Evolutionary conservation across 2,329 filamentous ascomycete genomes (phyloP).

Genomic region (Aspergillus fumigatiaffinis): DNA sequence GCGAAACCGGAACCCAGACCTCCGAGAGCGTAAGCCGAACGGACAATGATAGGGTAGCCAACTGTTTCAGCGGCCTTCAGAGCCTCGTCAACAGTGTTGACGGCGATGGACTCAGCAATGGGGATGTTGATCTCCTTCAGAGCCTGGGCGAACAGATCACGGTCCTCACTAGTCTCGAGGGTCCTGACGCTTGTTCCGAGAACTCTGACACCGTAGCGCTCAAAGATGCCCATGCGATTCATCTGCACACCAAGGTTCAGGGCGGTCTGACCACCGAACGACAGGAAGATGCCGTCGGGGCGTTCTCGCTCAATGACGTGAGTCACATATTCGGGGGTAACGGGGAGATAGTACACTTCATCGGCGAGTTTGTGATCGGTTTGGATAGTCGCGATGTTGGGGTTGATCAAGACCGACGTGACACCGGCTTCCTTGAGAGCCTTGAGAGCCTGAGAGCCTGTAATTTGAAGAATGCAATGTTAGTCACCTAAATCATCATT

Average conservation of each 20-base stretch:
- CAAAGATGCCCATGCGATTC: slow-evolving; percentile 92
- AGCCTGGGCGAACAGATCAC: slow-evolving; percentile 92
- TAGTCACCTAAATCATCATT: slow-evolving; percentile 11
- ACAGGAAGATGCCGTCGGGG: slow-evolving; percentile 95
- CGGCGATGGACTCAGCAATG: slow-evolving; percentile 93
- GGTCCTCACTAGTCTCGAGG: slow-evolving; percentile 89
- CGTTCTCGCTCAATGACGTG: slow-evolving; percentile 96
- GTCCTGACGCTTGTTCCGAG: slow-evolving; percentile 93
- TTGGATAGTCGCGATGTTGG: slow-evolving; percentile 97
- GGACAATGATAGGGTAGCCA: slow-evolving; percentile 96
- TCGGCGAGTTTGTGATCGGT: slow-evolving; percentile 94
- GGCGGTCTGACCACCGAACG: slow-evolving; percentile 95
- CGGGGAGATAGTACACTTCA: slow-evolving; percentile 96
- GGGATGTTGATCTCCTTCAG: slow-evolving; percentile 97
- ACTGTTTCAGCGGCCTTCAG: slow-evolving; percentile 79
- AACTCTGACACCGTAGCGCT: slow-evolving; percentile 92
- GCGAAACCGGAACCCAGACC: slow-evolving; percentile 96
- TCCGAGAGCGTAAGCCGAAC: slow-evolving; percentile 92
- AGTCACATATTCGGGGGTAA: slow-evolving; percentile 95
- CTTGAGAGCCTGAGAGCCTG: slow-evolving; percentile 93
- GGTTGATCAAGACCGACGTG: slow-evolving; percentile 88
- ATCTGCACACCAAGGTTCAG: slow-evolving; percentile 96
- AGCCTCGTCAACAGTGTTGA: slow-evolving; percentile 86
- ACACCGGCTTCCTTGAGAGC: slow-evolving; percentile 94
- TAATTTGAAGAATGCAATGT: slow-evolving; percentile 13